These are phyloP conservation scores for Ascochyta koolunga DNA, from an alignment of 2,329 filamentous ascomycete species.

Conservation along the genomic window DNA sequence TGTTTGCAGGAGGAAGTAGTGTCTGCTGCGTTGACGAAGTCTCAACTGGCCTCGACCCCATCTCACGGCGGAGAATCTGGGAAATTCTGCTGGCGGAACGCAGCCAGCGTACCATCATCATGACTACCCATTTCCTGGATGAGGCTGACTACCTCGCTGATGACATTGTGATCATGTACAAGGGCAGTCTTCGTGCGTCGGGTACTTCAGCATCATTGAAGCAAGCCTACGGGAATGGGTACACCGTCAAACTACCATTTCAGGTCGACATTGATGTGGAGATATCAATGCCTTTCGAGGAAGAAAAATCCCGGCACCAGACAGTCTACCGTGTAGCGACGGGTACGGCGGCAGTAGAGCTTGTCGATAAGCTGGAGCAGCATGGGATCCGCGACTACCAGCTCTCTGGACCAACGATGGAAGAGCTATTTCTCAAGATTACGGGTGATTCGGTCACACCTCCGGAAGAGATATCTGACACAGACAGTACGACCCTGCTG, in stretches of 20 bases:
- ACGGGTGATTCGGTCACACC: slow-evolving; percentile 65
- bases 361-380: slow-evolving; percentile 71
- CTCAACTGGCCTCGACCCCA: slow-evolving; percentile 81
- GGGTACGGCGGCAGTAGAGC: slow-evolving; percentile 70
- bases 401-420: slow-evolving; percentile 84
- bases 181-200: slow-evolving; percentile 76
- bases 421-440: slow-evolving; percentile 85
- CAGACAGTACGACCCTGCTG: slow-evolving; percentile 23
- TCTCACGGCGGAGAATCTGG: slow-evolving; percentile 87
- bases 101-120: slow-evolving; percentile 76
- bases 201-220: slow-evolving; percentile 86
- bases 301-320: slow-evolving; percentile 66
- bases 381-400: slow-evolving; percentile 74
- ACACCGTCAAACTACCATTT: slow-evolving; percentile 49
- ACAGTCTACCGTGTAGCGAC: slow-evolving; percentile 74
- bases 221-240: slow-evolving; percentile 77
- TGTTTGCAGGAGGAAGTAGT: slow-evolving; percentile 84
- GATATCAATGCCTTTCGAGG: slow-evolving; percentile 21
- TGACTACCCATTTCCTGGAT: slow-evolving; percentile 91
- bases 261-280: slow-evolving; percentile 18
- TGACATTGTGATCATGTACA: slow-evolving; percentile 83
- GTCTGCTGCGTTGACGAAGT: slow-evolving; percentile 92
- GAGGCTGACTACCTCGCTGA: slow-evolving; percentile 88
- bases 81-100: slow-evolving; percentile 86
- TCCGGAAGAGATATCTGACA: slow-evolving; percentile 44